Conservation (phyloP, 208 protist species). For the Angomonas deanei region DNA sequence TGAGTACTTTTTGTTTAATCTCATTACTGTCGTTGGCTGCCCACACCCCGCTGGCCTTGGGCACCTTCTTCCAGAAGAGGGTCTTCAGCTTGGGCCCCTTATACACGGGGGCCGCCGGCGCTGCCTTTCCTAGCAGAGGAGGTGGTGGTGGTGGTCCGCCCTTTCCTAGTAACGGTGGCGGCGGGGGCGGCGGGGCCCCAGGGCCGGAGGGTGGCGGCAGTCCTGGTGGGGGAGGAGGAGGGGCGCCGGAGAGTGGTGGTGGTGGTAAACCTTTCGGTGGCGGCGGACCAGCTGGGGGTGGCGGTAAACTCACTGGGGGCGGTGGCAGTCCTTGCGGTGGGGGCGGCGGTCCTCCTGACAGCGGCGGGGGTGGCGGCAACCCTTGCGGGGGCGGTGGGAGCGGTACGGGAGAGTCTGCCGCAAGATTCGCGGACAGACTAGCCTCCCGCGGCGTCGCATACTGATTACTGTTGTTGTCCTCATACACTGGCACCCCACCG, state of each 20-base stretch:
- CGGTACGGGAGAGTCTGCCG: conserved; percentile 16
- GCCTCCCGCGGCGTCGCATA: background rate
- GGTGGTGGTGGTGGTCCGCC: conserved; percentile 10
- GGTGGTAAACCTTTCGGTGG: conserved; percentile 12
- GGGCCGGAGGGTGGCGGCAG: conserved; percentile 20
- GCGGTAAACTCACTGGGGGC: conserved; percentile 11
- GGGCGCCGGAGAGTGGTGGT: conserved; percentile 13
- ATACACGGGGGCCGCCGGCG: conserved; percentile 14
- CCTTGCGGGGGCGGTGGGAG: conserved; percentile 9
- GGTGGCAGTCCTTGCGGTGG: conserved; percentile 4
- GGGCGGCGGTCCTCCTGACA: no score
- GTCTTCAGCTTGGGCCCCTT: conserved; percentile 63
- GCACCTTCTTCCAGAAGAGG: conserved; percentile 78
- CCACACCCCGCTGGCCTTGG: conserved; percentile 59
- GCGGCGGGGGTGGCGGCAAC: conserved; percentile 8
- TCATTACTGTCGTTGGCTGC: conserved; percentile 19
- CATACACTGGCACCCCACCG: conserved; percentile 18
- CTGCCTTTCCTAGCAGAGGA: conserved; percentile 7
- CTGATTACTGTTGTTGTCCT: background rate
- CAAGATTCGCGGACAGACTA: conserved; percentile 3
- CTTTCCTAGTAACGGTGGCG: conserved; percentile 16
- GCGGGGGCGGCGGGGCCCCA: conserved; percentile 21
- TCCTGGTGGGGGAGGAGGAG: conserved; percentile 7
- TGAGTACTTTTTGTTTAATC: conserved; percentile 10
- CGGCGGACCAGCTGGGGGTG: conserved; percentile 20